Base-by-base conservation (phyloP, 2,329 filamentous ascomycete genomes). In the Periglandula ipomoeae region DNA sequence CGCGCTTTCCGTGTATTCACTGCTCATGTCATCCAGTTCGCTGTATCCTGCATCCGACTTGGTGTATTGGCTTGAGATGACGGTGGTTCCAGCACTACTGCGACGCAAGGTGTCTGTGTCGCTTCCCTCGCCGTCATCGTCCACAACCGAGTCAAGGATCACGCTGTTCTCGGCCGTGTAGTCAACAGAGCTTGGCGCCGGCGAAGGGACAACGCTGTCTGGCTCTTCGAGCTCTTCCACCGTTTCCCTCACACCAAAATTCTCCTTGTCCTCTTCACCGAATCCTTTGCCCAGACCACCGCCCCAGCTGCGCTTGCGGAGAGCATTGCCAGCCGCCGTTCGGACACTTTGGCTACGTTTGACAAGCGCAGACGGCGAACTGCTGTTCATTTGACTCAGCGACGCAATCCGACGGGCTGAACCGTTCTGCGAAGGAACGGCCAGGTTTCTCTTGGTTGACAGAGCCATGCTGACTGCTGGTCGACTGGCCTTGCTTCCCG, bases 381-480 rank as follows among this genome's bases (percentile, higher is more conserved):
- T 91, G 62, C 84, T 83, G 47, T 81, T 87, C 57, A 97, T 94
- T 67, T 96, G 88, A 63, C 85, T 94, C 32, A 97, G 79, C 45
- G 89, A 95, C 51, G 94, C 78, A 59, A 97, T 96, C 44, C 93
- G 82, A 37, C 91, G 79, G 62, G 82, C 76, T 61, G 83, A 74
- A 59, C 79, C 70, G 17, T 72, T 70, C 43, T 75, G 67, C 17
- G 68, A 72, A 1, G 79, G 65, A 49, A 59, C 65, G 47, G 61
- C 68, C 45, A 66, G 70, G 59, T 61, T 78, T 53, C 74, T 66
- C 64, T 75, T 73, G 58, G 78, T 68, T 4, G 70, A 68, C 53
- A 82, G 70, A 2, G 77, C 76, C 61, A 81, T 73, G 56, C 68
- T 75, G 50, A 81, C 69, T 7, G 70, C 73, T 0, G 68, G 59